A percentile compares a stretch with the other conserved stretches of the same genome.
These are phyloP conservation scores for Psidium friedrichsthalianum DNA, from an alignment of 345 rosid genomes.

Conservation along the genomic window DNA sequence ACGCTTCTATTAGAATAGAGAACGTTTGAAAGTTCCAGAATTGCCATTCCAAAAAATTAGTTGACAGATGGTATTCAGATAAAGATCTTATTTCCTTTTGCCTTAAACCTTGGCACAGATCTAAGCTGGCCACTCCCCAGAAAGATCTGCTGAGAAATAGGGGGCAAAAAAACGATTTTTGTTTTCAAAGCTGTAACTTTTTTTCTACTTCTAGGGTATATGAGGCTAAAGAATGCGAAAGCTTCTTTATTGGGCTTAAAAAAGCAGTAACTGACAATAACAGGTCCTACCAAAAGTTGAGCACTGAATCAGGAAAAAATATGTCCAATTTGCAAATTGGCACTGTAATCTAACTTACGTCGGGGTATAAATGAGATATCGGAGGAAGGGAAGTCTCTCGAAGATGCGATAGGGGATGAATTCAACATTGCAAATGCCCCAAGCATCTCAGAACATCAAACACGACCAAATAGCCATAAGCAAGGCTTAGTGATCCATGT, in stretches of 20 bases:
- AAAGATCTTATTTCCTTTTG: too few relatives aligned
- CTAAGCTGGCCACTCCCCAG: too few relatives aligned
- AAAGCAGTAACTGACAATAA: not conserved
- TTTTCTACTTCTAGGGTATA: not conserved
- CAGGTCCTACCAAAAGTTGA: not conserved
- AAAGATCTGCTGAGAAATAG: too few relatives aligned
- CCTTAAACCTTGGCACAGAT: too few relatives aligned
- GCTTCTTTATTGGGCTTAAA: not conserved
- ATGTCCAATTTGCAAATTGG: not conserved
- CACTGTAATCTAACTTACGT: slow-evolving; percentile 36
- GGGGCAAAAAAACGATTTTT: too few relatives aligned
- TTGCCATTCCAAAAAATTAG: not conserved
- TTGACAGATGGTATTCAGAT: too few relatives aligned
- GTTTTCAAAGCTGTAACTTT: not conserved
- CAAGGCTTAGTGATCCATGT: slow-evolving; percentile 43
- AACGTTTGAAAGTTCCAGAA: not conserved
- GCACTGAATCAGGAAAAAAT: not conserved
- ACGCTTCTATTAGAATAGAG: not conserved
- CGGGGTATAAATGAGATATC: slow-evolving; percentile 76
- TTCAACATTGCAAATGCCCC: slow-evolving; percentile 82
- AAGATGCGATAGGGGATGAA: slow-evolving; percentile 53
- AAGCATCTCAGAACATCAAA: slow-evolving; percentile 78
- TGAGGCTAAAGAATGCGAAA: not conserved
- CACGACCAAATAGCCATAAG: slow-evolving; percentile 42
- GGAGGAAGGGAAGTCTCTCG: slow-evolving; percentile 42